Evolutionary conservation across 2,329 filamentous ascomycete species (phyloP).

Genomic region (Gyromitra esculenta): DNA sequence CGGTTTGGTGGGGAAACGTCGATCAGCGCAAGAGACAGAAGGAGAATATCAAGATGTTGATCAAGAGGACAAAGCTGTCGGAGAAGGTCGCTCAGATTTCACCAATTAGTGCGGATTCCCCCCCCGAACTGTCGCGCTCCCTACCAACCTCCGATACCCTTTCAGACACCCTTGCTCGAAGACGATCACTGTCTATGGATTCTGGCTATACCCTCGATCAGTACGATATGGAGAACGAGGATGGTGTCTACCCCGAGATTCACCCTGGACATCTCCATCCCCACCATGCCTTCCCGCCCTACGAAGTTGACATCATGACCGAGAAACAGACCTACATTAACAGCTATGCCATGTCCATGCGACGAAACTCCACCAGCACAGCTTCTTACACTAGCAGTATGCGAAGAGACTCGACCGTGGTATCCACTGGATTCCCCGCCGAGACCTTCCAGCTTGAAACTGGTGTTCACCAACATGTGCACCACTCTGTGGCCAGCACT

Average conservation of each 20-base stretch:
- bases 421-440: conserved; percentile 36
- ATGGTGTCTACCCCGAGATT: conserved; percentile 44
- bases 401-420: conserved; percentile 50
- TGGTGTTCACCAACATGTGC: conserved; percentile 30
- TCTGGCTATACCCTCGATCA: conserved; percentile 60
- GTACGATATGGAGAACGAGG: conserved; percentile 50
- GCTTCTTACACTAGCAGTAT: conserved; percentile 52
- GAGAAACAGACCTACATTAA: conserved; percentile 66
- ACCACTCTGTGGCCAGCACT: conserved; percentile 25
- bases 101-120: conserved; percentile 69
- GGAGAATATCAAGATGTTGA: conserved; percentile 94
- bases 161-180: conserved; percentile 67
- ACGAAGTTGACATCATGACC: conserved; percentile 86
- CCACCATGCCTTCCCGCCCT: conserved; percentile 74
- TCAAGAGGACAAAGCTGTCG: conserved; percentile 93
- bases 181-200: conserved; percentile 62
- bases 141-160: conserved; percentile 82
- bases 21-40: conserved; percentile 87
- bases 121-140: conserved; percentile 82
- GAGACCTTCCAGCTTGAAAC: conserved; percentile 48
- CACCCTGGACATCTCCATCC: conserved; percentile 47
- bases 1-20: conserved; percentile 96
- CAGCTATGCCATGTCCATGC: conserved; percentile 49
- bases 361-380: conserved; percentile 49
- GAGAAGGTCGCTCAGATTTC: conserved; percentile 76